Evolutionary conservation across 1,139 yeast genomes (phyloP), one percentile per base, ranked within the genome.

Genomic region (Debaryomyces sp.): DNA sequence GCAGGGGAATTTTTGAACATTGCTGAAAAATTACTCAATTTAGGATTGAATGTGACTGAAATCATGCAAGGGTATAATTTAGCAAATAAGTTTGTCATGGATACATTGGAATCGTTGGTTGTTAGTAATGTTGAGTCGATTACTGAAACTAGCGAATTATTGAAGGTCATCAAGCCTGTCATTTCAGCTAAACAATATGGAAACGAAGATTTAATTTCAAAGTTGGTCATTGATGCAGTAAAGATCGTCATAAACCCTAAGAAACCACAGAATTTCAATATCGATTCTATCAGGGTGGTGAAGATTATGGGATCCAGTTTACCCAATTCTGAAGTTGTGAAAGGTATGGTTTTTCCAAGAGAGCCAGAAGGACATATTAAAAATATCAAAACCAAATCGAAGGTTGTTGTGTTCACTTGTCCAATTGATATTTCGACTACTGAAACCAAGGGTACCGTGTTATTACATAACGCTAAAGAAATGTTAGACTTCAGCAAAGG

Each of bases 301-400:
- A 94, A 94, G 71, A 87, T 94, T 59, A 89, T 94, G 97, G 99
- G 99, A 50, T 80, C 96, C 21, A 79, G 95, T 48, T 75, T 95
- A 58, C 71, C 77, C 32, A 79, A 80, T 58, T 87, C 96, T 8
- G 79, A 80, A 59, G 99, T 95, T 48, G 77, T 95, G 57, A 89
- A 89, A 70, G 99, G 99, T 58, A 94, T 94, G 99, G 97, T 95
- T 37, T 94, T 95, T 78, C 96, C 96, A 58, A 82, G 96, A 62
- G 96, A 91, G 67, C 97, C 99, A 10, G 98, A 94, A 67, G 96
- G 97, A 13, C 84, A 83, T 54, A 71, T 92, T 48, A 89, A 89
- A 68, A 80, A 84, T 54, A 74, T 87, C 49, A 68, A 67, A 30
- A 40, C 54, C 22, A 83, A 80, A 60, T 83, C 96, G 24, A 91